Evolutionary conservation across 192 early-diverging fungal species (phyloP).

Genomic region (Coemansia sp.): DNA sequence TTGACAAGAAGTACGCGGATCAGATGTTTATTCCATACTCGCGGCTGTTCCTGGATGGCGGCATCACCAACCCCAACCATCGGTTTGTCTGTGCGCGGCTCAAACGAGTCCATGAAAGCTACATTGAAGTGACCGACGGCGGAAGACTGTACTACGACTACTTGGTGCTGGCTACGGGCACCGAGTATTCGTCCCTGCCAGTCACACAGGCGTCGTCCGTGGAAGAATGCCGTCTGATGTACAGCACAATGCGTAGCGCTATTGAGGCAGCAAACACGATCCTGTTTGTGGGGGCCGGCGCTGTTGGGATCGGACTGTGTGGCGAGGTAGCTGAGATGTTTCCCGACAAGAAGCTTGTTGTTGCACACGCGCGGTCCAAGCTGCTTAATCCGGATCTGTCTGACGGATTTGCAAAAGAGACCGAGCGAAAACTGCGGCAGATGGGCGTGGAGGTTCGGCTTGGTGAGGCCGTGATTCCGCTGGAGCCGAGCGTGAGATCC

Average conservation of each 20-base stretch:
- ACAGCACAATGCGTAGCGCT: conserved; percentile 38
- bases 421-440: conserved; percentile 24
- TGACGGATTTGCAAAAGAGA: conserved; percentile 19
- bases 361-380: conserved; percentile 41
- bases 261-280: conserved; percentile 57
- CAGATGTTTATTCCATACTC: conserved; percentile 60
- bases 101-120: conserved; percentile 42
- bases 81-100: conserved; percentile 58
- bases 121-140: conserved; percentile 58
- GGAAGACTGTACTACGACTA: conserved; percentile 65
- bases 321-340: conserved; percentile 60
- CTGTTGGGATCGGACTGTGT: conserved; percentile 58
- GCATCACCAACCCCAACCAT: conserved; percentile 21
- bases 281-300: conserved; percentile 71
- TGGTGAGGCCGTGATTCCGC: conserved; percentile 22
- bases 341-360: conserved; percentile 51
- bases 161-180: conserved; percentile 68
- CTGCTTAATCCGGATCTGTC: conserved; percentile 41
- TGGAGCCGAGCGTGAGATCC: conserved; percentile 7
- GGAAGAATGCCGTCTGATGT: conserved; percentile 31
- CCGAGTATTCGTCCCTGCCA: conserved; percentile 54
- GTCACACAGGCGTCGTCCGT: conserved; percentile 52
- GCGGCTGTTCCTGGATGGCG: conserved; percentile 45
- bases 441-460: conserved; percentile 37
- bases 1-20: conserved; percentile 51